Percentiles rank a stretch among this genome's conserved stretches.
phyloP scores from a whole-genome alignment of 805 yeast genomes.

The Spathaspora boniae region DNA sequence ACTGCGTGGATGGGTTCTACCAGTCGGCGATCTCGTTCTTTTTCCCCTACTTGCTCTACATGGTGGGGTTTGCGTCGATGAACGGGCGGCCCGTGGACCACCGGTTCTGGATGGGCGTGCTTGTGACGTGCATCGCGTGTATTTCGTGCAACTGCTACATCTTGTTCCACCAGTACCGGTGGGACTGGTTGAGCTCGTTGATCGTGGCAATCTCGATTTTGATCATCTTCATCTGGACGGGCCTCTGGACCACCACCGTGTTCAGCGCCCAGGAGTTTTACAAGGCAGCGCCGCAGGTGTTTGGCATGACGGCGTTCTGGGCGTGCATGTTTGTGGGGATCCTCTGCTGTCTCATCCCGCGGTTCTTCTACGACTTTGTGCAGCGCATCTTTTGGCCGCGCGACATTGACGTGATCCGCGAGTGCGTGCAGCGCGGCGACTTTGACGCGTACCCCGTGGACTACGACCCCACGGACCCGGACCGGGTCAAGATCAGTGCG shows the following conservation, averaged over 20 bases:
- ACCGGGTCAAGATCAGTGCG: constrained; percentile 50
- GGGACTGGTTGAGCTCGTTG: constrained; percentile 73
- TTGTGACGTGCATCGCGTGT: constrained; percentile 64
- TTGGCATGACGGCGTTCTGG: constrained; percentile 65
- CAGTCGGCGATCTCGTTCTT: constrained; percentile 72
- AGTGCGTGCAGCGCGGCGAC: constrained; percentile 64
- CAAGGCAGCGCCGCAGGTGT: constrained; percentile 61
- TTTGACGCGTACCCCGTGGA: constrained; percentile 61
- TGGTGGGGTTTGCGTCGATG: constrained; percentile 24
- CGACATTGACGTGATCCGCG: constrained; percentile 73
- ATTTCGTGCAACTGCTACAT: constrained; percentile 66
- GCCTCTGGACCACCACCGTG: constrained; percentile 64
- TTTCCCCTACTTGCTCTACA: constrained; percentile 59
- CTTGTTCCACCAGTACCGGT: constrained; percentile 64
- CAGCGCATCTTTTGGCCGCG: constrained; percentile 54
- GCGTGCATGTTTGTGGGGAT: constrained; percentile 64
- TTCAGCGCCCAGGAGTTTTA: constrained; percentile 52
- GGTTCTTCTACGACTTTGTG: constrained; percentile 58
- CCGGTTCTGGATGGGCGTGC: constrained; percentile 67
- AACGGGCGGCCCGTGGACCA: constrained; percentile 65
- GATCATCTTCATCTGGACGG: constrained; percentile 71
- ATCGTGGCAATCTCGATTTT: constrained; percentile 57
- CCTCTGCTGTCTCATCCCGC: constrained; percentile 60
- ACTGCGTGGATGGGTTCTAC: constrained; percentile 74
- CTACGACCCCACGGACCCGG: constrained; percentile 81